Conservation (phyloP, 164 flowering plant genomes). For the Stephania japonica region DNA sequence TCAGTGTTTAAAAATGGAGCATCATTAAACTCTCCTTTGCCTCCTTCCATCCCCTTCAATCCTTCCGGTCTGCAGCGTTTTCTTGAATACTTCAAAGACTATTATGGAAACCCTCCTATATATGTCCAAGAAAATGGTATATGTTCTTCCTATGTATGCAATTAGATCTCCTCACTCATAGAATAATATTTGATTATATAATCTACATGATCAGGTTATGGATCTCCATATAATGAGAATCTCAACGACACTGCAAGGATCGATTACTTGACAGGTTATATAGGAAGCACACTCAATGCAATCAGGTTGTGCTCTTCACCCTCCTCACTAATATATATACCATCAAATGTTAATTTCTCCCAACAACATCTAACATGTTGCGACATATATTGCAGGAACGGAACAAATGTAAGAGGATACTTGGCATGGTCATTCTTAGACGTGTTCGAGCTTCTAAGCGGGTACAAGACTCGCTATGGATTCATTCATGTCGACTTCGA, state of each 20-base stretch:
- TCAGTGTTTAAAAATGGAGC: constrained; percentile 16
- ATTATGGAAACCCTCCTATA: constrained; percentile 25
- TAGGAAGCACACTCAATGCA: constrained; percentile 20
- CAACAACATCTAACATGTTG: background rate
- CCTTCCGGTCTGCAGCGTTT: constrained; percentile 17
- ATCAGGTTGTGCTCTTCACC: constrained; percentile 32
- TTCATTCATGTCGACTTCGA: constrained; percentile 33
- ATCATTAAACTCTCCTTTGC: constrained; percentile 9
- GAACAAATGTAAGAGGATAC: constrained; percentile 43
- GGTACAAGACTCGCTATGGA: constrained; percentile 28
- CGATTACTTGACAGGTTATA: constrained; percentile 14
- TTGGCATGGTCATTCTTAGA: constrained; percentile 50
- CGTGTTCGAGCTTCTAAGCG: constrained; percentile 35
- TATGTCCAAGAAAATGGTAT: constrained; percentile 28
- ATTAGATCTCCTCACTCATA: too few species aligned
- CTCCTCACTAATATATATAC: background rate
- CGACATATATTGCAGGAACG: constrained; percentile 33
- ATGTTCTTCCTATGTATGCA: background rate
- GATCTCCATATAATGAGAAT: constrained; percentile 11
- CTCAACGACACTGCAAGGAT: constrained; percentile 25
- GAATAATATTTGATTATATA: too few species aligned
- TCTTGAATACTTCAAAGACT: constrained; percentile 19
- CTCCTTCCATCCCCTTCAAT: background rate
- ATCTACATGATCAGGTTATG: constrained; percentile 13
- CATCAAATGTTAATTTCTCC: background rate